A percentile compares a stretch with the other conserved stretches of the same genome.
phyloP scores from a whole-genome alignment of 2,329 filamentous ascomycete species.

The Aureobasidium leucospermi region DNA sequence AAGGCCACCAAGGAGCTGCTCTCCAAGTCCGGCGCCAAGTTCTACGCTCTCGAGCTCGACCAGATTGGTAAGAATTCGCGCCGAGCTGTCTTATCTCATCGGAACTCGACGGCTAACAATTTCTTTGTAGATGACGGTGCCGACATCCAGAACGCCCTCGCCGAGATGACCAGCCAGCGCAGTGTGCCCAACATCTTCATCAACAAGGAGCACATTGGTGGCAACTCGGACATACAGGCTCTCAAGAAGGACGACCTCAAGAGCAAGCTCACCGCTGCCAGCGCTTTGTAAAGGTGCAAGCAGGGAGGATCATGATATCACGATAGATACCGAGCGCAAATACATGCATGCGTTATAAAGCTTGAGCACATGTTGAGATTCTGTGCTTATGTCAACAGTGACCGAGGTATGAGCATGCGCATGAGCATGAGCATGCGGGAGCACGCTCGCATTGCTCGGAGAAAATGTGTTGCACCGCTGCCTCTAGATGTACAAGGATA shows the following conservation, averaged over 20 bases:
- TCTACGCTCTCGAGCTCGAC: slow-evolving; percentile 74
- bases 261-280: slow-evolving; percentile 16
- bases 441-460: not conserved
- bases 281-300: not conserved
- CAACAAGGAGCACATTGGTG: slow-evolving; percentile 81
- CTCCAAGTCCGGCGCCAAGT: slow-evolving; percentile 62
- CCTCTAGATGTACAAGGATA: slow-evolving; percentile 2
- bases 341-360: slow-evolving; percentile 4
- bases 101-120: not conserved
- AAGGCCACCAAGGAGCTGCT: slow-evolving; percentile 68
- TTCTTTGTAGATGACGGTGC: slow-evolving; percentile 62
- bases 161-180: slow-evolving; percentile 71
- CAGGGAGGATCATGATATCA: slow-evolving; percentile 7
- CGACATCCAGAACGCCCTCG: slow-evolving; percentile 75
- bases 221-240: slow-evolving; percentile 80
- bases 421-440: not conserved
- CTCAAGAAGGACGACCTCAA: slow-evolving; percentile 16
- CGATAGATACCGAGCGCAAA: slow-evolving; percentile 9
- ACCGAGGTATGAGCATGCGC: not conserved
- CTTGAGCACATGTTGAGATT: not conserved
- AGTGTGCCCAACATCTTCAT: slow-evolving; percentile 98
- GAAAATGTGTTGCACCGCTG: slow-evolving; percentile 7
- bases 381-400: not conserved
- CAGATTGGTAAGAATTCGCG: slow-evolving; percentile 57
- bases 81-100: not conserved